Percentiles rank a stretch among this genome's conserved stretches.
These are phyloP conservation scores for Exutisphaerella laricina DNA, from an alignment of 2,329 filamentous ascomycete species.

Conservation along the genomic window DNA sequence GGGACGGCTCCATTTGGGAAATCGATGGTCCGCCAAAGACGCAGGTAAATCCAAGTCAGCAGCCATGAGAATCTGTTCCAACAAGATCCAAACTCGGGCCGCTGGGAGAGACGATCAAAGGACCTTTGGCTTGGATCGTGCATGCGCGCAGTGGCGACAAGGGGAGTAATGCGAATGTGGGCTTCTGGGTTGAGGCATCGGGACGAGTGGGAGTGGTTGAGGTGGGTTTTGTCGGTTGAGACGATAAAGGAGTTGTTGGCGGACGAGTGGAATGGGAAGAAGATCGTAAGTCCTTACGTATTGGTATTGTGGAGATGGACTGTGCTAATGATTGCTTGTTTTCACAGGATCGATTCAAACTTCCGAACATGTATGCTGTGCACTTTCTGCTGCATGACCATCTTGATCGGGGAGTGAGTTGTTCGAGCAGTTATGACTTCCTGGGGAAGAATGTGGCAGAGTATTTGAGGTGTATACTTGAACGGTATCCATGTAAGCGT, in stretches of 20 bases:
- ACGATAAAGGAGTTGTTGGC: conserved; percentile 28
- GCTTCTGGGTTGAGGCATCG: conserved; percentile 39
- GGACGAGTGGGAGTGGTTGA: conserved; percentile 34
- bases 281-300: conserved; percentile 25
- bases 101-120: conserved; percentile 35
- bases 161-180: conserved; percentile 32
- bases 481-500: neutral
- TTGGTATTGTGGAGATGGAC: neutral
- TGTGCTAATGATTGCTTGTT: conserved; percentile 1
- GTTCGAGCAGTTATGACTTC: conserved; percentile 29
- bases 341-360: conserved; percentile 29
- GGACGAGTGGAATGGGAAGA: conserved; percentile 33
- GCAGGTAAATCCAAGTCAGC: conserved; percentile 31
- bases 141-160: conserved; percentile 34
- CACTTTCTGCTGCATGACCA: conserved; percentile 34
- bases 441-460: conserved; percentile 34
- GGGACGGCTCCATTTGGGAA: conserved; percentile 28
- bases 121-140: conserved; percentile 36
- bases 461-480: conserved; percentile 27
- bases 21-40: conserved; percentile 33
- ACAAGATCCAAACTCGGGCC: conserved; percentile 5
- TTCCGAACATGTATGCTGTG: conserved; percentile 31
- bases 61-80: conserved; percentile 31
- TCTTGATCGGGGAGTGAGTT: conserved; percentile 32
- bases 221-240: conserved; percentile 25